These are phyloP conservation scores for Phyllosticta capitalensis DNA, from an alignment of 2,329 filamentous ascomycete species.

Conservation along the genomic window DNA sequence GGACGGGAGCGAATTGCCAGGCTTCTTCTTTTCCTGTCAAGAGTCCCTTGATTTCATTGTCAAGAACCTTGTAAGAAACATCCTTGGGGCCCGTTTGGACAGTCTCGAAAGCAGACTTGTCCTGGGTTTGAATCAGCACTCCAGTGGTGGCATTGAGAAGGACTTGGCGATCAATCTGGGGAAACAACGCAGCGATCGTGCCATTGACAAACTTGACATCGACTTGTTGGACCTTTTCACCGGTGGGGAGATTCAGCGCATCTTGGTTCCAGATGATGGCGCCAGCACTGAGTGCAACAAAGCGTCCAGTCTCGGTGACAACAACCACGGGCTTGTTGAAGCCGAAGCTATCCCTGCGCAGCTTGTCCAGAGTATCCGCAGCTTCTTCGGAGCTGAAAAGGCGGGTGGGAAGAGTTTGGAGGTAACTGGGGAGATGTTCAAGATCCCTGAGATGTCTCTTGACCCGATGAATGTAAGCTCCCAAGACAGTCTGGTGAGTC, in stretches of 20 bases:
- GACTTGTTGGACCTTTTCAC: conserved; percentile 50
- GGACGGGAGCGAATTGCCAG: conserved; percentile 66
- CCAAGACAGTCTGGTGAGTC: conserved; percentile 67
- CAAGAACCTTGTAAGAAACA: conserved; percentile 23
- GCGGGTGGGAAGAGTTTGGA: conserved; percentile 58
- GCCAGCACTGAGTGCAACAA: conserved; percentile 70
- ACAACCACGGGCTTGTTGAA: conserved; percentile 79
- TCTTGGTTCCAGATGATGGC: conserved; percentile 66
- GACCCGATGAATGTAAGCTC: conserved; percentile 82
- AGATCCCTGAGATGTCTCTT: conserved; percentile 74
- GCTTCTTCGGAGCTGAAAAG: conserved; percentile 55
- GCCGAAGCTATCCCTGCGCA: conserved; percentile 68
- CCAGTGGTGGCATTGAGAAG: conserved; percentile 8
- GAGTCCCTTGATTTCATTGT: conserved; percentile 25
- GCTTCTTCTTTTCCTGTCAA: conserved; percentile 21
- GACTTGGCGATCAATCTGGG: conserved; percentile 1
- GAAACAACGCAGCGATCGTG: conserved; percentile 4
- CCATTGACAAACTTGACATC: conserved; percentile 2
- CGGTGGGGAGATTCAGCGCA: conserved; percentile 47
- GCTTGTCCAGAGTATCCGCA: conserved; percentile 27
- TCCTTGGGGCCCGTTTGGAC: not conserved
- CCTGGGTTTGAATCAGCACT: not conserved
- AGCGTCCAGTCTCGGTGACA: conserved; percentile 66
- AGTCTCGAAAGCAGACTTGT: not conserved
- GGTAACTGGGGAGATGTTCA: conserved; percentile 62